These are phyloP conservation scores for Oryza meridionalis DNA, from an alignment of 176 grass and related monocot species.

Conservation along the genomic window DNA sequence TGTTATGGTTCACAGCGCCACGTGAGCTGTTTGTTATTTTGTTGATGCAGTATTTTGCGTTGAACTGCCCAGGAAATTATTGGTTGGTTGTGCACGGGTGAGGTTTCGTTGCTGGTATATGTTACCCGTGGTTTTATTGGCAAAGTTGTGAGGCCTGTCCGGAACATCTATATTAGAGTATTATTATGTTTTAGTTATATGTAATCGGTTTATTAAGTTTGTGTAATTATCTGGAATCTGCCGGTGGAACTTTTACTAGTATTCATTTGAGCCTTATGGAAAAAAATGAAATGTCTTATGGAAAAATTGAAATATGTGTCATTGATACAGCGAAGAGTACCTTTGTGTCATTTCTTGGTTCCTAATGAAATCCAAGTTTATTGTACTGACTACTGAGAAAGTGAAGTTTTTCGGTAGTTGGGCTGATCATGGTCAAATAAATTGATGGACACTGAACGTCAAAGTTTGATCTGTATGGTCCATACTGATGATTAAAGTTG, in stretches of 20 bases:
- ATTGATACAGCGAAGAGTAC: not conserved
- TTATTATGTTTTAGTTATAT: constrained; percentile 25
- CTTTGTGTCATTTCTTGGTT: too few species aligned
- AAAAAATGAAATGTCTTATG: not conserved
- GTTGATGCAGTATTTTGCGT: constrained; percentile 33
- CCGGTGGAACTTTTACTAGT: not conserved
- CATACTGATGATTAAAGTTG: not conserved
- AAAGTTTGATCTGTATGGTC: not conserved
- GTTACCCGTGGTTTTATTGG: constrained; percentile 9
- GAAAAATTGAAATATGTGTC: not conserved
- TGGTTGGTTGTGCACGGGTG: not conserved
- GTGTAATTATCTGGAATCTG: constrained; percentile 44
- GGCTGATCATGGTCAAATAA: not conserved
- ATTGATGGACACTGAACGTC: not conserved
- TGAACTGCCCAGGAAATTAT: constrained; percentile 12
- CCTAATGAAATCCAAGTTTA: too few species aligned
- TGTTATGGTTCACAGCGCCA: not conserved
- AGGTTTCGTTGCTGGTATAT: constrained; percentile 11
- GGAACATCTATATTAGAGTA: constrained; percentile 20
- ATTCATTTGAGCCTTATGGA: not conserved
- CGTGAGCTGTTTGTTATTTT: not conserved
- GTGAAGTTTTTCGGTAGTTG: not conserved
- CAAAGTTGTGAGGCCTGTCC: not conserved
- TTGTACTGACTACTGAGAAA: too few species aligned
- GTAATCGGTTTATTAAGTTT: constrained; percentile 39